Conservation (phyloP, 148 eudicot genomes). For the Cornus suecica region DNA sequence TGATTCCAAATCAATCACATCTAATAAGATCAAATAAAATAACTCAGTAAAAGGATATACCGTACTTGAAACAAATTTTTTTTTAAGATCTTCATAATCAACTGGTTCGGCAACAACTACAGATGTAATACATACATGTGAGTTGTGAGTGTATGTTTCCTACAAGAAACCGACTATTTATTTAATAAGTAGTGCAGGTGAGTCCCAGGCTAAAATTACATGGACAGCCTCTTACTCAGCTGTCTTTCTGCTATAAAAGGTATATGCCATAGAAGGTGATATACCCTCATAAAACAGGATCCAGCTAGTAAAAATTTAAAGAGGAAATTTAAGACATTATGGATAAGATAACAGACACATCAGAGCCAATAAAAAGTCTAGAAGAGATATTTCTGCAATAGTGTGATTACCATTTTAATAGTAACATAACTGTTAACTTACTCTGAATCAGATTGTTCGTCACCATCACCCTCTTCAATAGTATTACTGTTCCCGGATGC, state of each 20-base stretch:
- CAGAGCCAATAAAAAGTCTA: neutral
- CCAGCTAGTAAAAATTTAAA: neutral
- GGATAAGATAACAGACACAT: neutral
- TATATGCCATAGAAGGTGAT: too few relatives aligned
- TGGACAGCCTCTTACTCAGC: neutral
- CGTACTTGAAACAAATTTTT: neutral
- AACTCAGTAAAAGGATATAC: neutral
- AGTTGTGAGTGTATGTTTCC: neutral
- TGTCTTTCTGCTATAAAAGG: neutral
- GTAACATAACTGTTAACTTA: slow-evolving; percentile 34
- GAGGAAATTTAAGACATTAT: neutral
- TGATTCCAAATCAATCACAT: neutral
- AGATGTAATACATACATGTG: too few relatives aligned
- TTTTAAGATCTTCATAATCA: too few relatives aligned
- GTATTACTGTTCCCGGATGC: slow-evolving; percentile 30
- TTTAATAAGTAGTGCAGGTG: neutral
- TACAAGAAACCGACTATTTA: neutral
- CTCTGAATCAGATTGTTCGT: slow-evolving; percentile 83
- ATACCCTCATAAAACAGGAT: neutral
- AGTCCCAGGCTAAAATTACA: neutral
- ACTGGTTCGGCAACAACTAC: neutral
- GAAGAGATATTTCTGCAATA: neutral
- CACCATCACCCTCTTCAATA: slow-evolving; percentile 56
- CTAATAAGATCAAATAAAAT: neutral
- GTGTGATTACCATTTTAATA: neutral